Evolutionary conservation across 192 early-diverging fungal genomes (phyloP), one percentile per base, ranked within the genome.

Genomic region (Lobosporangium transversale): DNA sequence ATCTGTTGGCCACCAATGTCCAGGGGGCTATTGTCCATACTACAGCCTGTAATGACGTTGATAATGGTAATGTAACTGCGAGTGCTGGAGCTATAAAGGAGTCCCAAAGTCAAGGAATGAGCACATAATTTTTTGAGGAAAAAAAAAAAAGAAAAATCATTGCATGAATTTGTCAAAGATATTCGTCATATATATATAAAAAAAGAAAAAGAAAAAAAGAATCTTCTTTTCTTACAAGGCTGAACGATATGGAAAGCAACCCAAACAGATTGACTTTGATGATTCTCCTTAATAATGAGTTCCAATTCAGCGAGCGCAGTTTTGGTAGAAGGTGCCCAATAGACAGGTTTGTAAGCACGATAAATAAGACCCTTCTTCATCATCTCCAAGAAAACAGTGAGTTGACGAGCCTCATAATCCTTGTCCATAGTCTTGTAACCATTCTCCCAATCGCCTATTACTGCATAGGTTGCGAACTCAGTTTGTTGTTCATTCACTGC

Each of bases 11-110:
- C 0, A 91, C 91, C 23, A 94, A 74, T 4, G 90, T 92, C 92
- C 92, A 92, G 2, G 92, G 92, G 2, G 92, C 92, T 0, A 91
- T 94, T 2, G 91, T 92, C 92, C 92, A 94, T 26, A 92, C 84
- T 33, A 92, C 63, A 5, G 80, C 81, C 21, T 60, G 71, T 31
- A 81, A 65, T 3, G 69, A 53, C 0, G 45, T 9, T 12, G 36
- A 32, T 18, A 40, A 23, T 42, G 51, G 58, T 44, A 79, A 53
- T 48, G 65, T 5, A n/a, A 17, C 35, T 15, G n/a, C 36, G 6
- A 76, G 49, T 12, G 44, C 43, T 32, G 49, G 40, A 3, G 56
- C 65, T 75, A 53, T 18, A 43, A 23, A 33, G 23, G 2, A 36
- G 17, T 36, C 1, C 20, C 1, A 40, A 21, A 27, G n/a, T n/a